Evolutionary conservation across 2,329 filamentous ascomycete genomes (phyloP).

Genomic region (Fusarium setosum): DNA sequence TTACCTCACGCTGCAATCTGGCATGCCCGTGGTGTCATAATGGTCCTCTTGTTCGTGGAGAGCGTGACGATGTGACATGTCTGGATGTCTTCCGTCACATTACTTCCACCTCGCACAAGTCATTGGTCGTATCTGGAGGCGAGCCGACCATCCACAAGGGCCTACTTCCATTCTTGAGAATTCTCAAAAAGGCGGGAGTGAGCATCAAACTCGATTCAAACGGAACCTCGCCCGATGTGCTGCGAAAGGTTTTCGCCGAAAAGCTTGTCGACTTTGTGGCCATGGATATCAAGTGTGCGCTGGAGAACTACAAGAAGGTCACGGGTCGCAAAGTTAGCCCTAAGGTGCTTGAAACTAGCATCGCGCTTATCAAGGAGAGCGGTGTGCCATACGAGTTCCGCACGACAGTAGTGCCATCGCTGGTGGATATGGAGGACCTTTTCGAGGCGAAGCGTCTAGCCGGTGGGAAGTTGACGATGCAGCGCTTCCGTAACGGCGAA

Average conservation of each 20-base stretch:
- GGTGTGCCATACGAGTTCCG: slow-evolving; percentile 35
- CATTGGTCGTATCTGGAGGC: slow-evolving; percentile 35
- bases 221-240: slow-evolving; percentile 9
- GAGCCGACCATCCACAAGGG: slow-evolving; percentile 41
- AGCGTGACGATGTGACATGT: slow-evolving; percentile 18
- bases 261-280: slow-evolving; percentile 33
- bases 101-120: slow-evolving; percentile 29
- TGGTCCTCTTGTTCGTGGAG: slow-evolving; percentile 30
- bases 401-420: slow-evolving; percentile 33
- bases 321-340: slow-evolving; percentile 33
- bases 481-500: slow-evolving; percentile 31
- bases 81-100: slow-evolving; percentile 34
- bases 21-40: slow-evolving; percentile 41
- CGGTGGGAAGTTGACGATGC: slow-evolving; percentile 35
- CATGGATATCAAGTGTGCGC: slow-evolving; percentile 40
- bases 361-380: slow-evolving; percentile 33
- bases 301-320: slow-evolving; percentile 38
- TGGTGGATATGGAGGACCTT: slow-evolving; percentile 37
- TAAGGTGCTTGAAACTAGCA: slow-evolving; percentile 23
- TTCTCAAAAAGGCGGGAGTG: slow-evolving; percentile 23
- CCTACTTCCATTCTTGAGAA: slow-evolving; percentile 24
- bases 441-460: slow-evolving; percentile 38
- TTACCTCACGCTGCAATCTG: slow-evolving; percentile 37
- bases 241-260: slow-evolving; percentile 21
- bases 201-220: slow-evolving; percentile 38